Evolutionary conservation across 495 filamentous ascomycete genomes (phyloP), one percentile per base, ranked within the genome.

Genomic region (Talaromyces liani): DNA sequence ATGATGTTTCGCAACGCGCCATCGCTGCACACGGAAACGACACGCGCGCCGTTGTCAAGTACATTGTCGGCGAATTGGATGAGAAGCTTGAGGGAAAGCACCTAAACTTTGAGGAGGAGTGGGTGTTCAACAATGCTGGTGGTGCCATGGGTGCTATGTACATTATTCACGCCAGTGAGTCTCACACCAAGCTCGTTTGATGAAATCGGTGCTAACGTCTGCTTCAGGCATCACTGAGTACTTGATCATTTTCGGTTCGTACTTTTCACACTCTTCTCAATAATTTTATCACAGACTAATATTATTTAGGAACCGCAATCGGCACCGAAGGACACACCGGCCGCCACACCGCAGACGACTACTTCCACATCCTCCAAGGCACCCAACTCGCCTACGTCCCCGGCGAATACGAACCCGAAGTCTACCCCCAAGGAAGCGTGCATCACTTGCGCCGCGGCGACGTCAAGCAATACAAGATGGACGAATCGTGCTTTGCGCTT

Each of bases 101-200:
- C 66, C 63, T 80, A 66, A 80, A 74, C 70, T 66, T 66, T 31
- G 70, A 80, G 36, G 72, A 80, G 70, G 78, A 80, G 66, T 80
- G 78, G 78, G 77, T 79, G 8, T 80, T 80, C 67, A 83, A 82
- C 80, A 91, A 91, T 64, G 89, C 89, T 64, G 88, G 88, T 66
- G 89, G 88, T 64, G 91, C 91, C 61, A 93, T 94, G 91, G 91
- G 91, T 61, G 87, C 85, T 66, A 93, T 94, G 91, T 91, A 91
- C 68, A 88, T 94, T 65, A 88, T 94, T 70, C 91, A 94, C 71
- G 88, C 91, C 65, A 90, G 87, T 88, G 69, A 65, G 81, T 76
- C 25, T 55, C 6, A 16, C 54, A 41, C 0, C 36, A 7, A 18
- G 1, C 10, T n/a, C 12, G 20, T 24, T 29, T 22, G 29, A 34